Evolutionary conservation across 2,329 filamentous ascomycete species (phyloP).

Genomic region (Ceratocystis eucalypticola): DNA sequence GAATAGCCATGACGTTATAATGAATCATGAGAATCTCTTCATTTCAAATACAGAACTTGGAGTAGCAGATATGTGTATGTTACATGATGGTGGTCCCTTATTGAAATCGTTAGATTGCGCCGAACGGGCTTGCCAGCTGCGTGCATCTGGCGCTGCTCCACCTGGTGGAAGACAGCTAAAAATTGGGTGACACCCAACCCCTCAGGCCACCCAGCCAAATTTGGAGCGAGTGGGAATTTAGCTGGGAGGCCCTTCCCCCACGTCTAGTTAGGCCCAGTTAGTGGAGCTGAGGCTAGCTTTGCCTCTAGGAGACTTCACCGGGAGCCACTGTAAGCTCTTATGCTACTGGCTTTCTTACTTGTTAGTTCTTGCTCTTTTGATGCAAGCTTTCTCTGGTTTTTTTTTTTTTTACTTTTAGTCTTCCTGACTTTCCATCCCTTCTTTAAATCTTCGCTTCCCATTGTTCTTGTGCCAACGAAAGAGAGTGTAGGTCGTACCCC

Average conservation of each 20-base stretch:
- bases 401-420: neutral
- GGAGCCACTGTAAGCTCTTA: neutral
- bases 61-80: neutral
- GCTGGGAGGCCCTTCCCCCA: neutral
- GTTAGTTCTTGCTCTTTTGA: no score
- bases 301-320: neutral
- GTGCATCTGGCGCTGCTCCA: neutral
- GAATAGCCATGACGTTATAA: neutral
- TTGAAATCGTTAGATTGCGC: neutral
- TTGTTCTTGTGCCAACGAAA: neutral
- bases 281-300: neutral
- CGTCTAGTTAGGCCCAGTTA: neutral
- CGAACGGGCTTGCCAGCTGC: neutral
- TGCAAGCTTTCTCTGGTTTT: neutral
- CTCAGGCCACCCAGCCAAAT: constrained; percentile 1
- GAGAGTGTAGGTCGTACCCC: neutral
- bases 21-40: neutral
- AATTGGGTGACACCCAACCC: neutral
- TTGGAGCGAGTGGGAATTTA: neutral
- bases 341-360: neutral
- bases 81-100: neutral
- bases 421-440: neutral
- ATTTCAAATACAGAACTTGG: neutral
- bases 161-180: neutral
- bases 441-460: neutral